phyloP scores from a whole-genome alignment of 306 rosid genomes.

The Cucurbita ficifolia region DNA sequence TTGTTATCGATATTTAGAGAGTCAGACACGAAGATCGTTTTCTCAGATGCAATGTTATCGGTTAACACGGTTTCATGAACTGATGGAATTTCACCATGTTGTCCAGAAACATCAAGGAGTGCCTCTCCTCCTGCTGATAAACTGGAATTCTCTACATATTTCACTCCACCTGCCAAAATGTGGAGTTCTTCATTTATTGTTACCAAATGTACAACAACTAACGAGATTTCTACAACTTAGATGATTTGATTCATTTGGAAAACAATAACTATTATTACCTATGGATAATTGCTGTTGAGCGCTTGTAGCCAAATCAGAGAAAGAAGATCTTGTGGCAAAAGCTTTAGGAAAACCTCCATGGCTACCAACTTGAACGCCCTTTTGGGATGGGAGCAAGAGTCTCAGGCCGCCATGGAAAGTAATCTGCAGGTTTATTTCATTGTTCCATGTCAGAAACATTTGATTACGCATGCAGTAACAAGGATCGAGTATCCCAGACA shows the following conservation, averaged over 20 bases:
- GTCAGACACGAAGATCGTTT: constrained; percentile 14
- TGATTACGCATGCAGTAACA: neutral
- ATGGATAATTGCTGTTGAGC: constrained; percentile 12
- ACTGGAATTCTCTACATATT: constrained; percentile 21
- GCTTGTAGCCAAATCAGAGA: constrained; percentile 11
- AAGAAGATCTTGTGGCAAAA: constrained; percentile 29
- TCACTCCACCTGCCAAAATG: constrained; percentile 29
- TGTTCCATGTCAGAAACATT: neutral
- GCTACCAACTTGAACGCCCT: constrained; percentile 38
- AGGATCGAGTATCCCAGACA: neutral
- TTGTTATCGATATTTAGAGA: constrained; percentile 22
- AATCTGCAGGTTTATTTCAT: constrained; percentile 30
- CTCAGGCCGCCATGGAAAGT: constrained; percentile 46
- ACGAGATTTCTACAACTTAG: constrained; percentile 14
- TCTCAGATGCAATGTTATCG: constrained; percentile 20
- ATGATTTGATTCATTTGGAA: constrained; percentile 17
- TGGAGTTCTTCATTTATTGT: constrained; percentile 7
- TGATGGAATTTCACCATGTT: constrained; percentile 19
- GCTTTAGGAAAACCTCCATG: constrained; percentile 29
- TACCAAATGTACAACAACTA: constrained; percentile 14
- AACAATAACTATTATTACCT: constrained; percentile 12
- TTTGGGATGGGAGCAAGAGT: constrained; percentile 29
- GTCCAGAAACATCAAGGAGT: constrained; percentile 21
- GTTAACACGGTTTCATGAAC: constrained; percentile 25
- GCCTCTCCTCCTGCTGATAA: constrained; percentile 23